These are phyloP conservation scores for Corymbia calophylla DNA, from an alignment of 441 rosid genomes.

Conservation along the genomic window DNA sequence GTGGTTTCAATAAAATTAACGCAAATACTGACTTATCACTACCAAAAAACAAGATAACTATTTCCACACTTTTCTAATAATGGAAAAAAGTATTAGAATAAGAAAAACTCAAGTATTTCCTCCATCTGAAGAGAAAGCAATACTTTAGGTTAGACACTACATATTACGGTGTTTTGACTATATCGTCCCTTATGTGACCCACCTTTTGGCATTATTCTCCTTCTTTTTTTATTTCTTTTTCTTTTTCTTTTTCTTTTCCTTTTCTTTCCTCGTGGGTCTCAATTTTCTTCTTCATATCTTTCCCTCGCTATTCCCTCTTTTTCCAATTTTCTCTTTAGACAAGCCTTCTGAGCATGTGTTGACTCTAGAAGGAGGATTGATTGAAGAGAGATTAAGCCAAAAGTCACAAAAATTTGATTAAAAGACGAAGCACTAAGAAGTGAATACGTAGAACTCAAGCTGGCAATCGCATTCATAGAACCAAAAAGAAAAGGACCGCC, in stretches of 20 bases:
- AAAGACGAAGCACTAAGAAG: not conserved
- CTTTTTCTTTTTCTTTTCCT: not conserved
- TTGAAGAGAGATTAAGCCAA: not conserved
- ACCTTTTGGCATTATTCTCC: not conserved
- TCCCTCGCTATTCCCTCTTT: not conserved
- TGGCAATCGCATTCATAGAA: not conserved
- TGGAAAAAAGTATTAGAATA: not conserved
- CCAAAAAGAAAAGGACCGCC: not conserved
- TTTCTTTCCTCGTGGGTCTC: not conserved
- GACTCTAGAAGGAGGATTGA: not conserved
- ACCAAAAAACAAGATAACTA: not conserved
- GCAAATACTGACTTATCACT: not conserved
- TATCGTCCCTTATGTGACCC: not conserved
- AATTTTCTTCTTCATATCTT: not conserved
- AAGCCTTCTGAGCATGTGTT: fast-evolving
- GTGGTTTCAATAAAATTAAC: not conserved
- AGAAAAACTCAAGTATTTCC: not conserved
- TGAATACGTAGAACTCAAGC: no score
- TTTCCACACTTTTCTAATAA: not conserved
- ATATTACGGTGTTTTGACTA: not conserved
- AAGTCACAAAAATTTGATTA: no score
- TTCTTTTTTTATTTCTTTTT: fast-evolving
- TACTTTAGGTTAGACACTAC: fast-evolving
- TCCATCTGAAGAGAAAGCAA: not conserved
- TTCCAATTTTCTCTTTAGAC: fast-evolving